Percentiles rank a stretch among this genome's conserved stretches.
phyloP scores from a whole-genome alignment of 352 stramenopile genomes.

The Globisporangium iwayamae region DNA sequence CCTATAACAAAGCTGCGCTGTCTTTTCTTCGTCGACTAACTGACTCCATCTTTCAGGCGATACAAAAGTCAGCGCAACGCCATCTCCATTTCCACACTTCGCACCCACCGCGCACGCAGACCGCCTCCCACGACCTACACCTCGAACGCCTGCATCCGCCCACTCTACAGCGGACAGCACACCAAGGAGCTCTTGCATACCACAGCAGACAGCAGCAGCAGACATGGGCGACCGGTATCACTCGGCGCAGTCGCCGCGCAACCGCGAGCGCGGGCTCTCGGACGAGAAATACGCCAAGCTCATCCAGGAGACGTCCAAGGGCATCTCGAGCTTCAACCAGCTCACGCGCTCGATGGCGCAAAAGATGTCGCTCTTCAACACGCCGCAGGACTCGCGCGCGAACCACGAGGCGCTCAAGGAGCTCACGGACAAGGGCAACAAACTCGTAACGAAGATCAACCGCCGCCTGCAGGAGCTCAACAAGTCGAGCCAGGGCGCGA shows the following conservation, averaged over 20 bases:
- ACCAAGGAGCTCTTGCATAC: background rate
- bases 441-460: constrained; percentile 77
- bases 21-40: too few relatives aligned
- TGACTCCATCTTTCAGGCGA: too few relatives aligned
- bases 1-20: too few relatives aligned
- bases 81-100: too few relatives aligned
- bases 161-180: background rate
- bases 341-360: constrained; percentile 80
- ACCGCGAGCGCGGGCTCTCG: constrained; percentile 29
- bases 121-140: too few relatives aligned
- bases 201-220: background rate
- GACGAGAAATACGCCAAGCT: constrained; percentile 75
- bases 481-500: constrained; percentile 40
- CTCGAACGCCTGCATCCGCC: too few relatives aligned
- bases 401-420: constrained; percentile 83
- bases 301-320: constrained; percentile 77
- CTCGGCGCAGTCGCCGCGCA: constrained; percentile 46
- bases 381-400: constrained; percentile 75
- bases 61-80: too few relatives aligned
- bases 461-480: constrained; percentile 74
- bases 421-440: constrained; percentile 81
- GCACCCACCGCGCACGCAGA: too few relatives aligned
- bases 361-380: constrained; percentile 85
- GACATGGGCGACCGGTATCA: constrained; percentile 70
- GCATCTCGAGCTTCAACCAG: constrained; percentile 85